Conservation (phyloP, 2,329 filamentous ascomycete genomes). For the Simplicillium aogashimaense region DNA sequence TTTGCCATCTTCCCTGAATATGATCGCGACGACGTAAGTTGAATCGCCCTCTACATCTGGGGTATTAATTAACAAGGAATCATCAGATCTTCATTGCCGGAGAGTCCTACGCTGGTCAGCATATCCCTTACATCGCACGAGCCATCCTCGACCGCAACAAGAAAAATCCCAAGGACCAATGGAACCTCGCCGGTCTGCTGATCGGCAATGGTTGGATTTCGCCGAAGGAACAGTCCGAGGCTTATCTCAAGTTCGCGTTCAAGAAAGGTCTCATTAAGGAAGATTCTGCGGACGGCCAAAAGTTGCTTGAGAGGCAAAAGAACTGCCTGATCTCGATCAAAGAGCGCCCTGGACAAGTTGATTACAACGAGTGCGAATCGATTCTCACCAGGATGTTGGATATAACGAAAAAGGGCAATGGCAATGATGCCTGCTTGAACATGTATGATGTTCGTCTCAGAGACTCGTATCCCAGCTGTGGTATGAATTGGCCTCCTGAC, state of each 20-base stretch:
- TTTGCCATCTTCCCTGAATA: conserved; percentile 88
- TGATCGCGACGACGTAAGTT: conserved; percentile 76
- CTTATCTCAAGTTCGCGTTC: conserved; percentile 76
- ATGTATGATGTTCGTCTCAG: conserved; percentile 93
- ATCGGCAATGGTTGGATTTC: conserved; percentile 99
- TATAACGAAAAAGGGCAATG: conserved; percentile 46
- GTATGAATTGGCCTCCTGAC: conserved; percentile 97
- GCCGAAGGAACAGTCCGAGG: conserved; percentile 77
- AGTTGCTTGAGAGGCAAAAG: conserved; percentile 58
- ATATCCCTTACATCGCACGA: conserved; percentile 94
- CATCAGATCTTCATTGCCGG: conserved; percentile 81
- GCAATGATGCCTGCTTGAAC: conserved; percentile 62
- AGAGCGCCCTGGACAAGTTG: conserved; percentile 40
- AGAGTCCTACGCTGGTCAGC: conserved; percentile 93
- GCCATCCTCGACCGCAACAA: conserved; percentile 85
- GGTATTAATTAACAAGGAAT: conserved; percentile 10
- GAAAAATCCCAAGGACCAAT: conserved; percentile 35
- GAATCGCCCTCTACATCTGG: neutral
- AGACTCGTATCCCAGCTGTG: conserved; percentile 74
- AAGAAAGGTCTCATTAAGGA: conserved; percentile 62
- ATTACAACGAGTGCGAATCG: conserved; percentile 61
- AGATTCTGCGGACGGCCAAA: conserved; percentile 51
- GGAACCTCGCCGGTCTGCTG: conserved; percentile 75
- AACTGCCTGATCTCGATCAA: conserved; percentile 57
- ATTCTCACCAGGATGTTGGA: conserved; percentile 66